Evolutionary conservation across 1,284 basidiomycete genomes (phyloP).

Genomic region (Cryptococcus sp.): DNA sequence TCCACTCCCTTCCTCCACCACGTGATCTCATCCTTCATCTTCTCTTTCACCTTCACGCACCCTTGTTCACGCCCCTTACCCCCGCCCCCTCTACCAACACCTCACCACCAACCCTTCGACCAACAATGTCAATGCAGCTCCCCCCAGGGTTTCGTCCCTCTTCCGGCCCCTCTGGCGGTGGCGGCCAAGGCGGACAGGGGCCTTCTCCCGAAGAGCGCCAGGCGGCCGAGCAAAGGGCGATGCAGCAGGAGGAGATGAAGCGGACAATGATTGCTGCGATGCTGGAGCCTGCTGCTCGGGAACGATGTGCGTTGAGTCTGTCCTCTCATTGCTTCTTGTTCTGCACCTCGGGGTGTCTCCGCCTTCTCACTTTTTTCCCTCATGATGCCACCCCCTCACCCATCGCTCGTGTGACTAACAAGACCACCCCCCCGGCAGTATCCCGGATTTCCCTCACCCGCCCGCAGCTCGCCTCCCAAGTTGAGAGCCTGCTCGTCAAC

Average conservation of each 20-base stretch:
- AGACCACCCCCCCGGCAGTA: conserved; percentile 53
- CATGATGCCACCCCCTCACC: neutral
- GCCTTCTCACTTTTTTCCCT: neutral
- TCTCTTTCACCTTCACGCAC: no score
- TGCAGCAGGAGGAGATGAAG: conserved; percentile 61
- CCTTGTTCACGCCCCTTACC: neutral
- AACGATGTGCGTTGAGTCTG: conserved; percentile 69
- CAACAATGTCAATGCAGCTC: conserved; percentile 42
- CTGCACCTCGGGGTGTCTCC: neutral
- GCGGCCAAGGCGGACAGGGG: conserved; percentile 13
- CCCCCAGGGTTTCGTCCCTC: conserved; percentile 44
- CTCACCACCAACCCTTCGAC: conserved; percentile 16
- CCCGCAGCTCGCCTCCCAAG: conserved; percentile 78
- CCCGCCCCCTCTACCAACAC: neutral
- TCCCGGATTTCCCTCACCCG: conserved; percentile 91
- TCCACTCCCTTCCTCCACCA: no score
- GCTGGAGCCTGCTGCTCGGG: conserved; percentile 79
- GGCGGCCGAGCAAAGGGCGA: conserved; percentile 45
- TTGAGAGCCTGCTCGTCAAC: conserved; percentile 77
- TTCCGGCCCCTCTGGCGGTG: conserved; percentile 16
- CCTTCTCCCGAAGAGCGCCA: conserved; percentile 37
- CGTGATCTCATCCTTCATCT: no score
- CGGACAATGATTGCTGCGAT: conserved; percentile 75
- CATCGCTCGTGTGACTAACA: no score
- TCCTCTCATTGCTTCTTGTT: neutral